phyloP scores from a whole-genome alignment of 192 early-diverging fungal genomes.

The Mortierella alpina region DNA sequence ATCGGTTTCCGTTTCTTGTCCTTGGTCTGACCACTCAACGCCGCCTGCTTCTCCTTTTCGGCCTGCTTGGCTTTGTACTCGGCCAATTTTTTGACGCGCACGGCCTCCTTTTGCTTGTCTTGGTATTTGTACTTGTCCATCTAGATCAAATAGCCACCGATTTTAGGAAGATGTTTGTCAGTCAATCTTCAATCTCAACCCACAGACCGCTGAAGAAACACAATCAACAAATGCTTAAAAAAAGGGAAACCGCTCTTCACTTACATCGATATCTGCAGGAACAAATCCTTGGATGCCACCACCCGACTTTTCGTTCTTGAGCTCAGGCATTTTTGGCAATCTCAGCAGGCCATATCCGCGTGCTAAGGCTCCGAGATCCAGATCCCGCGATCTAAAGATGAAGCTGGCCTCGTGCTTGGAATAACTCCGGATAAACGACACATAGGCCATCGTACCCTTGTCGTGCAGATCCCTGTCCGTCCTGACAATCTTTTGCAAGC shows the following conservation, averaged over 20 bases:
- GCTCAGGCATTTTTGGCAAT: conserved; percentile 95
- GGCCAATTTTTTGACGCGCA: conserved; percentile 66
- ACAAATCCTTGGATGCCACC: conserved; percentile 56
- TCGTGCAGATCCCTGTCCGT: conserved; percentile 86
- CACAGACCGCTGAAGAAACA: background rate
- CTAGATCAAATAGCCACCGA: conserved; percentile 26
- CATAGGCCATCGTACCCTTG: conserved; percentile 85
- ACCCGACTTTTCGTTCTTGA: conserved; percentile 65
- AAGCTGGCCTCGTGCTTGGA: conserved; percentile 92
- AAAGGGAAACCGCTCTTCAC: conserved; percentile 16
- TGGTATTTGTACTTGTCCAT: conserved; percentile 73
- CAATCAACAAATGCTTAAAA: background rate
- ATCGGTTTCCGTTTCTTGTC: conserved; percentile 48
- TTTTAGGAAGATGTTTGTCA: conserved; percentile 11
- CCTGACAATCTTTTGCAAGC: conserved; percentile 65
- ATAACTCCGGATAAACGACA: conserved; percentile 91
- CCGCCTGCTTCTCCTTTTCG: conserved; percentile 41
- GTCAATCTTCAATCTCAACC: conserved; percentile 4
- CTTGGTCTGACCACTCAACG: conserved; percentile 45
- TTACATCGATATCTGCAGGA: conserved; percentile 57
- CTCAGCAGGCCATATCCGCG: conserved; percentile 82
- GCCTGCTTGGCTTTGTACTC: conserved; percentile 53
- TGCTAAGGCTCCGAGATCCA: conserved; percentile 84
- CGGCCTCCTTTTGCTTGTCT: conserved; percentile 77
- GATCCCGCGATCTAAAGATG: conserved; percentile 89